Conservation (phyloP, 768 basidiomycete species). For the Russula sp. region DNA sequence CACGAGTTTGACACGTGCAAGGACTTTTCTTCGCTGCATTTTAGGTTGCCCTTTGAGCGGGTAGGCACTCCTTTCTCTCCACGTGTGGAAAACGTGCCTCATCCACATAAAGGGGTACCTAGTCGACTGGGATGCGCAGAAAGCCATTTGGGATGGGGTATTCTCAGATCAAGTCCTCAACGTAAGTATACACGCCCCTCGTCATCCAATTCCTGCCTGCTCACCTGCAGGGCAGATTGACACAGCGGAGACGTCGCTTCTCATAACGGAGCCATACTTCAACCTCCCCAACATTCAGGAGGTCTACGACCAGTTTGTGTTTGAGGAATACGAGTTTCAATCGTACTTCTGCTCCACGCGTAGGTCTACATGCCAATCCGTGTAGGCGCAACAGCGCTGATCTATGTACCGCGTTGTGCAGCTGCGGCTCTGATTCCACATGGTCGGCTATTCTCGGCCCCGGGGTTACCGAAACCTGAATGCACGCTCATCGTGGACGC, state of each 20-base stretch:
- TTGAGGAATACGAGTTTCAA: slow-evolving; percentile 92
- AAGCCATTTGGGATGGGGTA: slow-evolving; percentile 87
- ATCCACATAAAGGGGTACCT: slow-evolving; percentile 65
- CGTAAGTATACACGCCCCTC: slow-evolving; percentile 34
- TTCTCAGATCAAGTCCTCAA: slow-evolving; percentile 67
- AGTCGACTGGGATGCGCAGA: slow-evolving; percentile 93
- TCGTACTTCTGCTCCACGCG: slow-evolving; percentile 77
- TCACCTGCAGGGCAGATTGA: slow-evolving; percentile 46
- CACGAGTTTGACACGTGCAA: slow-evolving; percentile 73
- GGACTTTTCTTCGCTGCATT: slow-evolving; percentile 76
- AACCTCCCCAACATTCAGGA: slow-evolving; percentile 90
- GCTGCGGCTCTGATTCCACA: slow-evolving; percentile 75
- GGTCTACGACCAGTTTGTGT: slow-evolving; percentile 90
- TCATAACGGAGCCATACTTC: slow-evolving; percentile 93
- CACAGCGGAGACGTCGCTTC: slow-evolving; percentile 60
- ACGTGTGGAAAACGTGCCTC: slow-evolving; percentile 20
- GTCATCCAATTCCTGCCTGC: slow-evolving; percentile 15
- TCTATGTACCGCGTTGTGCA: slow-evolving; percentile 26
- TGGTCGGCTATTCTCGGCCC: slow-evolving; percentile 57
- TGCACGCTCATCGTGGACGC: slow-evolving; percentile 81
- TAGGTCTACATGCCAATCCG: slow-evolving; percentile 35
- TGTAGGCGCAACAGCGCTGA: slow-evolving; percentile 22
- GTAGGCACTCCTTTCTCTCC: slow-evolving; percentile 34
- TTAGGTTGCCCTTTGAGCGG: slow-evolving; percentile 83
- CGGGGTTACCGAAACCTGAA: slow-evolving; percentile 50